phyloP scores from a whole-genome alignment of 2,329 filamentous ascomycete genomes.

The Aspergillus candidus region DNA sequence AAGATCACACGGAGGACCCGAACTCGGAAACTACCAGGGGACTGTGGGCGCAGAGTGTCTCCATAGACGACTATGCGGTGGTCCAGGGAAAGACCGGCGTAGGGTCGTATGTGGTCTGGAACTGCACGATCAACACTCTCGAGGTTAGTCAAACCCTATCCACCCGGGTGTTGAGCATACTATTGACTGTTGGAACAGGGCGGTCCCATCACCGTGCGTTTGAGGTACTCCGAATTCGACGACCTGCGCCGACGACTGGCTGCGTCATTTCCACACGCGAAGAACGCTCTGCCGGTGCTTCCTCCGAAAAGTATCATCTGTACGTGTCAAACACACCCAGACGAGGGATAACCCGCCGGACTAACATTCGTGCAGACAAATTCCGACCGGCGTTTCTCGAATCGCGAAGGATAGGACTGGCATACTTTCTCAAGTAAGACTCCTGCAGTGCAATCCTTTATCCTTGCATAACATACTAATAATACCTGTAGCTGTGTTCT shows the following conservation, averaged over 20 bases:
- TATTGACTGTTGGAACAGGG: conserved; percentile 38
- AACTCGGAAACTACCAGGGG: conserved; percentile 51
- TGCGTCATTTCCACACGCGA: conserved; percentile 75
- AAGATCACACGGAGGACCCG: conserved; percentile 58
- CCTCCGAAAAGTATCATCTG: conserved; percentile 89
- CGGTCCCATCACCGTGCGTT: conserved; percentile 53
- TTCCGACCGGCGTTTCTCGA: conserved; percentile 83
- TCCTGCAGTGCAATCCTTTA: conserved; percentile 10
- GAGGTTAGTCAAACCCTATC: conserved; percentile 51
- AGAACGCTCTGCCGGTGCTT: conserved; percentile 77
- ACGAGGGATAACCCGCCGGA: neutral
- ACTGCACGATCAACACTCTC: conserved; percentile 78
- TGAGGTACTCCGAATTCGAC: conserved; percentile 89
- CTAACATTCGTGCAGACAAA: conserved; percentile 39
- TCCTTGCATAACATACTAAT: neutral
- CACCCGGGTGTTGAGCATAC: neutral
- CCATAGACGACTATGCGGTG: conserved; percentile 57
- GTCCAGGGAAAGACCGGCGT: conserved; percentile 54
- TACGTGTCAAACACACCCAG: conserved; percentile 37
- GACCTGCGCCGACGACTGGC: conserved; percentile 68
- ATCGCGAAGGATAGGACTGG: conserved; percentile 70
- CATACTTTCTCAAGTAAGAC: conserved; percentile 86
- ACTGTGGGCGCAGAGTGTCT: conserved; percentile 58
- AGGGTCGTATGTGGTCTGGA: conserved; percentile 96
- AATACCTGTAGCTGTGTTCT: conserved; percentile 64